Evolutionary conservation across 2,329 filamentous ascomycete species (phyloP).

Genomic region (Microsporum audouinii): DNA sequence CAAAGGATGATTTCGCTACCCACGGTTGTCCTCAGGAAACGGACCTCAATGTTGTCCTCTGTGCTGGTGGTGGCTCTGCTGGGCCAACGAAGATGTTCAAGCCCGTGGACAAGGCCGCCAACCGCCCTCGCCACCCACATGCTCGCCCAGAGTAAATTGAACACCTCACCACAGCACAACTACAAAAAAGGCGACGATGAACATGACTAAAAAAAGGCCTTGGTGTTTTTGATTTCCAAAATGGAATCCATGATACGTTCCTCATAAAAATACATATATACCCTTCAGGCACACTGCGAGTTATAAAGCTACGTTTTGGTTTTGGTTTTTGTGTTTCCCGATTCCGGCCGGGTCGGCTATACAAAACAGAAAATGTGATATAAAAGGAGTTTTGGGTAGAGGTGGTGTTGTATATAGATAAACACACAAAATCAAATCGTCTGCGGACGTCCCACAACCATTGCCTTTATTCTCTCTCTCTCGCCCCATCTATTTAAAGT

Average conservation of each 20-base stretch:
- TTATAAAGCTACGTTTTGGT: neutral
- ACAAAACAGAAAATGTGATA: neutral
- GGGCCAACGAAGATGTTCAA: conserved; percentile 7
- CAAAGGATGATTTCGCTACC: conserved; percentile 32
- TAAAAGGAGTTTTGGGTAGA: neutral
- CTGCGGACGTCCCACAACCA: neutral
- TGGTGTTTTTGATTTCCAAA: neutral
- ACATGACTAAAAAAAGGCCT: neutral
- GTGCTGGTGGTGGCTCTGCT: conserved; percentile 12
- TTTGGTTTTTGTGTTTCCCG: neutral
- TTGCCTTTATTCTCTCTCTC: neutral
- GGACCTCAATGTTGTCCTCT: conserved; percentile 26
- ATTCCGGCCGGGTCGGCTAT: conserved; percentile 2
- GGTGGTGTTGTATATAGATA: neutral
- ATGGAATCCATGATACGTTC: neutral
- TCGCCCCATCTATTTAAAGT: neutral
- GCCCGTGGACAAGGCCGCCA: neutral
- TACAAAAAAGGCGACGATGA: neutral
- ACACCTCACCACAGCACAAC: neutral
- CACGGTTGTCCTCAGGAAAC: conserved; percentile 30
- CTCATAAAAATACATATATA: neutral
- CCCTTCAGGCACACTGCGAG: neutral
- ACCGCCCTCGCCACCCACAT: conserved; percentile 10
- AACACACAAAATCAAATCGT: neutral
- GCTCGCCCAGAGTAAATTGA: conserved; percentile 5